Evolutionary conservation across 2,329 filamentous ascomycete genomes (phyloP), one percentile per base, ranked within the genome.

Genomic region (Fusarium pseudoanthophilum): DNA sequence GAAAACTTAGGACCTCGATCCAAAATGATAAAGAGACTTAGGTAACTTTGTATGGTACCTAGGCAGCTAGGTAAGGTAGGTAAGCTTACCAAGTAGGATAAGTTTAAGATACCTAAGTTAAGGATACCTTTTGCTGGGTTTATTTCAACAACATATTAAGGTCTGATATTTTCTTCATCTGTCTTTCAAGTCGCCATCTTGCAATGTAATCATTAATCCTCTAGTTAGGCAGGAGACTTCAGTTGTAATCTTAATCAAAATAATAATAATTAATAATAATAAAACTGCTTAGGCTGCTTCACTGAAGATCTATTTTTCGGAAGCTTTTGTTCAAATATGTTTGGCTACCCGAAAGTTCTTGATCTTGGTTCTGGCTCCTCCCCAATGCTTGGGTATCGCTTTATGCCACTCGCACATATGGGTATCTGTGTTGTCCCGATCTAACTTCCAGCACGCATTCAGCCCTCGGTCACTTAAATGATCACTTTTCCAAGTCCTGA

Each of bases 401-500:
- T 36, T 49, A 36, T 60, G 45, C 28, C 36, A 58, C 53, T 34
- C 36, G 24, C n/a, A 16, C n/a, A 40, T 14, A 43, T 63, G 63
- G 60, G 59, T 64, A 68, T 72, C 40, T 60, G 20, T 51, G 28
- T 32, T 40, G 14, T 59, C 18, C 32, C 40, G 16, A 4, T 30
- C 34, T 16, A n/a, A 30, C 53, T 55, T 28, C 15, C 15, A 49
- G 32, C 26, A 39, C 48, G 43, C 14, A 21, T 46, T 20, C 18
- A 51, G 46, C n/a, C n/a, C 18, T 20, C 16, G 15, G 11, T 42
- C 21, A 52, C 24, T 49, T 37, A 7, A 11, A 67, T 16, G 7
- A 24, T 67, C 30, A 64, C 34, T 61, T 64, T 36, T 67, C 71
- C 74, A 80, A 75, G 9, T 78, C 77, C 34, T 80, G 52, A 62